phyloP scores from a whole-genome alignment of 768 basidiomycete genomes.

The Amanita thiersii region DNA sequence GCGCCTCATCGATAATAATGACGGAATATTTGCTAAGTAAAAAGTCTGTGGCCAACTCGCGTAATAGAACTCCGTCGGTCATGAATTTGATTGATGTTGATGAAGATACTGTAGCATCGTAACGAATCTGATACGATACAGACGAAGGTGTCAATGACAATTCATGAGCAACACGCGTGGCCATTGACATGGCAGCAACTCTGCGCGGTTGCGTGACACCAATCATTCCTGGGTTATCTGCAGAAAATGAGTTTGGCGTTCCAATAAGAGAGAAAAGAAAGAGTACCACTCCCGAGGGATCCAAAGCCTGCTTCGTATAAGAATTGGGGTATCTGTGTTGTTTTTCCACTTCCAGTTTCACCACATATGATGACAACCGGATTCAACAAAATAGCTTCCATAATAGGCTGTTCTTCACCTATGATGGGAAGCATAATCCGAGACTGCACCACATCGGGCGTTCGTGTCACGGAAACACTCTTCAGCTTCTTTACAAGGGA shows the following conservation, averaged over 20 bases:
- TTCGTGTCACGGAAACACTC: slow-evolving; percentile 49
- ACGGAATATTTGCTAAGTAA: slow-evolving; percentile 91
- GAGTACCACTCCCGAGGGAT: slow-evolving; percentile 55
- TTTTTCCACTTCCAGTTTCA: slow-evolving; percentile 98
- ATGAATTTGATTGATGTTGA: slow-evolving; percentile 96
- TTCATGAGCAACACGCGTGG: slow-evolving; percentile 87
- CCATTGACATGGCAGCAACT: slow-evolving; percentile 96
- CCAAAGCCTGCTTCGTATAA: slow-evolving; percentile 98
- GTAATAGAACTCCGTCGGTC: slow-evolving; percentile 95
- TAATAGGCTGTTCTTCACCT: slow-evolving; percentile 88
- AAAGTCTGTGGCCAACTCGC: slow-evolving; percentile 90
- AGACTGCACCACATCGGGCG: slow-evolving; percentile 64
- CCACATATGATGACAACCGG: slow-evolving; percentile 79
- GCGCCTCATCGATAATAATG: slow-evolving; percentile 95
- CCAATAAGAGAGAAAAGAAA: slow-evolving; percentile 1
- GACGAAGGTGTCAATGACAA: slow-evolving; percentile 73
- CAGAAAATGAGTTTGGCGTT: slow-evolving; percentile 7
- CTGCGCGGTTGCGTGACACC: slow-evolving; percentile 96
- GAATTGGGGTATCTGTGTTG: slow-evolving; percentile 97
- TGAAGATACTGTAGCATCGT: slow-evolving; percentile 88
- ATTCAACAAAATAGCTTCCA: slow-evolving; percentile 85
- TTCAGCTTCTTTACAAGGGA: slow-evolving; percentile 24
- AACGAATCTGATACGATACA: slow-evolving; percentile 96
- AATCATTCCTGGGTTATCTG: slow-evolving; percentile 97
- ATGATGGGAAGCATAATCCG: slow-evolving; percentile 81